Base-by-base conservation (phyloP, 331 rosid species). In the Arachis monticola region DNA sequence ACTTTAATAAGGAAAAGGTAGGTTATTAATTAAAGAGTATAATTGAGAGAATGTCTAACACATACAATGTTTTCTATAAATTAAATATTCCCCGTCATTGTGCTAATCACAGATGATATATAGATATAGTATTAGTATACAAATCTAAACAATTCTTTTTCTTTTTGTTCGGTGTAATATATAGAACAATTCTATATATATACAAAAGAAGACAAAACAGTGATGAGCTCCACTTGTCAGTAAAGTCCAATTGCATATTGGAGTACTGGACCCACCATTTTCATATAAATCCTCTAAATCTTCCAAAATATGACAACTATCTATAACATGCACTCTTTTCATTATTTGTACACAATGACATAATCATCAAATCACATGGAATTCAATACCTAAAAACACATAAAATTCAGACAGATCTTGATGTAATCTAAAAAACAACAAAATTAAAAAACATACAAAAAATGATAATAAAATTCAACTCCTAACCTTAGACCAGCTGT, bases 401-500 rank as follows among this genome's bases (percentile, higher is more conserved):
- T 7, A 1, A 57, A 57, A 58, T 17, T 17, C 22, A 17, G 63
- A 58, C 30, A 22, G 63, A 58, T 27, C 63, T 27, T 11, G 38
- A 58, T 27, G 11, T 58, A 58, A 58, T 27, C 63, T 10, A 35
- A 35, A 35, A 2, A 60, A 5, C 10, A 63, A 12, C 7, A 5
- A 3, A 8, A 9, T 0, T 4, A 40, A 40, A 40, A 40, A 10
- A 17, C 7, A 42, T 17, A 53, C 17, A 11, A 12, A 10, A 10
- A 3, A 17, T 27, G 11, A 5, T n/a, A 11, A 0, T n/a, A 22
- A 0, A 63, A 12, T 53, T 32, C 8, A 46, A 84, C 3, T 14
- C 1, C 4, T 1, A 8, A 67, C 93, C 93, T 85, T 88, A 38
- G 97, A 87, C 97, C 94, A 91, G 76, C 92, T 88, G 77, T 87